phyloP scores from a whole-genome alignment of 805 yeast species.

The Myxozyma lipomycoides region DNA sequence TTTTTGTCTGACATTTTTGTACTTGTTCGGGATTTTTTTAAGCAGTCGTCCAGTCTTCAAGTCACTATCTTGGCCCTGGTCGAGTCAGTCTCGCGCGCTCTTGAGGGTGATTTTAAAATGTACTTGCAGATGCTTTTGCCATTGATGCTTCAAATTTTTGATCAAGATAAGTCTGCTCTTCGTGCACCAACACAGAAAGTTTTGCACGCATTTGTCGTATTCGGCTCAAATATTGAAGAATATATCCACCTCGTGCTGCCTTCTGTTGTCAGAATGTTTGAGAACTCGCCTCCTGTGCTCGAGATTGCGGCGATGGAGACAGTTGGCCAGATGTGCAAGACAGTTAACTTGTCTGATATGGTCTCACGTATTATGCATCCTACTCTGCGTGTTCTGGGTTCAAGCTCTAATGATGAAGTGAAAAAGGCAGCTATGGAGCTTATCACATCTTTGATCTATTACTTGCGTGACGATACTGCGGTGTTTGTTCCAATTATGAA shows the following conservation, averaged over 20 bases:
- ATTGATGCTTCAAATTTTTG: constrained; percentile 68
- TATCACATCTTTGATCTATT: constrained; percentile 64
- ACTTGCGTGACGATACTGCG: constrained; percentile 76
- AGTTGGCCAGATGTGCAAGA: constrained; percentile 72
- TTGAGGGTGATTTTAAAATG: constrained; percentile 88
- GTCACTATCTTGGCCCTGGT: constrained; percentile 73
- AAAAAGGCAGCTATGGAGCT: constrained; percentile 70
- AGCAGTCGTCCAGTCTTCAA: constrained; percentile 55
- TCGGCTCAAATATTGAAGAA: constrained; percentile 86
- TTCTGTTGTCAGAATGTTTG: constrained; percentile 74
- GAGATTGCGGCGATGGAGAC: constrained; percentile 75
- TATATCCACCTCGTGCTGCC: constrained; percentile 86
- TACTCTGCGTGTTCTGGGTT: constrained; percentile 59
- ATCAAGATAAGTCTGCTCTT: constrained; percentile 56
- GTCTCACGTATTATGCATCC: constrained; percentile 89
- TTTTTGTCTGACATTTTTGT: constrained; percentile 70
- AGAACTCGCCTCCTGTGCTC: constrained; percentile 50
- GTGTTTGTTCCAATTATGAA: constrained; percentile 83
- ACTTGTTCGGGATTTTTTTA: constrained; percentile 70
- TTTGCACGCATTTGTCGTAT: constrained; percentile 74
- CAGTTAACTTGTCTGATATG: constrained; percentile 74
- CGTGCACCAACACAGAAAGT: constrained; percentile 52
- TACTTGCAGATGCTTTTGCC: constrained; percentile 76
- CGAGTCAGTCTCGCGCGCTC: constrained; percentile 77
- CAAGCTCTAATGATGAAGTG: constrained; percentile 52